Evolutionary conservation across 2,329 filamentous ascomycete species (phyloP).

Genomic region (Cordyceps tenuipes): DNA sequence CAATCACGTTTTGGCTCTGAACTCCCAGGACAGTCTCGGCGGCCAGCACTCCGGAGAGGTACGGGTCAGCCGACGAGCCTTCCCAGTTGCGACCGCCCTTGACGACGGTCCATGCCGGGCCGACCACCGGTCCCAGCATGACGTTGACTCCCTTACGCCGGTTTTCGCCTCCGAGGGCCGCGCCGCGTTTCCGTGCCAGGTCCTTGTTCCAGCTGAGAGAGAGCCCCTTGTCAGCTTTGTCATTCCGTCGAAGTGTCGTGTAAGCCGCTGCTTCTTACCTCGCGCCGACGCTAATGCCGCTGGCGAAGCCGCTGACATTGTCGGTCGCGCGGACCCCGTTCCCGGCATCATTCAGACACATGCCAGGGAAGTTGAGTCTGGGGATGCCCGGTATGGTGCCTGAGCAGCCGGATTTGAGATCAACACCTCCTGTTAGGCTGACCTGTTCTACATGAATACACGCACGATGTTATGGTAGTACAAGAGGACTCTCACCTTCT

Average conservation of each 20-base stretch:
- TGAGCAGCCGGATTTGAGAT: slow-evolving; percentile 41
- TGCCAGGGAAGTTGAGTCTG: slow-evolving; percentile 35
- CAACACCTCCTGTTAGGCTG: slow-evolving; percentile 41
- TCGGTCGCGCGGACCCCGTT: slow-evolving; percentile 41
- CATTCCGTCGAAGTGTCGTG: slow-evolving; percentile 41
- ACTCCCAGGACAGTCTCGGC: slow-evolving; percentile 65
- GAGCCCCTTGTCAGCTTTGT: slow-evolving; percentile 45
- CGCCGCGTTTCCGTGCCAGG: not conserved
- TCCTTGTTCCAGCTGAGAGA: slow-evolving; percentile 46
- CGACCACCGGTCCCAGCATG: slow-evolving; percentile 62
- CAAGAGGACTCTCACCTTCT: slow-evolving; percentile 37
- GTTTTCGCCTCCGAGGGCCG: slow-evolving; percentile 5
- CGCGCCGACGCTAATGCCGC: slow-evolving; percentile 39
- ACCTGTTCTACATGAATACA: not conserved
- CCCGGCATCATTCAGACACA: slow-evolving; percentile 41
- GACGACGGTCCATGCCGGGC: slow-evolving; percentile 61
- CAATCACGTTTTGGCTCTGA: slow-evolving; percentile 70
- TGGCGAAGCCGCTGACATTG: slow-evolving; percentile 38
- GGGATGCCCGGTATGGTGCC: slow-evolving; percentile 38
- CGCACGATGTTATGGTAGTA: not conserved
- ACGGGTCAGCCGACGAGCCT: slow-evolving; percentile 62
- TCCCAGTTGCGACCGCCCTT: slow-evolving; percentile 70
- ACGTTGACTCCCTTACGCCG: slow-evolving; percentile 46
- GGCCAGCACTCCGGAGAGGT: slow-evolving; percentile 62
- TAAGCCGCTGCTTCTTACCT: slow-evolving; percentile 28